Conservation (phyloP, 2,329 filamentous ascomycete genomes). For the Colletotrichum sp. region DNA sequence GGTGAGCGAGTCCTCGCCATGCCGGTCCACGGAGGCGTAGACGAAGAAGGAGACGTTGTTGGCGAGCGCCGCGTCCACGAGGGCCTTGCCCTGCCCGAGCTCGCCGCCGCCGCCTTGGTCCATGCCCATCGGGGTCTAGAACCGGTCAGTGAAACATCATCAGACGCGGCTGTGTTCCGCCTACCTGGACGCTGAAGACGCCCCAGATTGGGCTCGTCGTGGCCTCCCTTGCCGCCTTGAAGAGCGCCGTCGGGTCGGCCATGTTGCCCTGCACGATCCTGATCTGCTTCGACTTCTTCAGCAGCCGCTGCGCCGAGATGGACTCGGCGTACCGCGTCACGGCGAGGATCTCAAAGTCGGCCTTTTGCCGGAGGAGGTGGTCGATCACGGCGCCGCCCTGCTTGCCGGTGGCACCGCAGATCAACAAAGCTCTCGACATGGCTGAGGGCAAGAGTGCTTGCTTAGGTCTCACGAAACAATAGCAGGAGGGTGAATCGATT, state of each 20-base stretch:
- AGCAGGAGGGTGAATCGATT: background rate
- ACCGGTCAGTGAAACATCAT: background rate
- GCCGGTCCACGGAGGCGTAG: constrained; percentile 66
- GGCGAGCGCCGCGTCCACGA: constrained; percentile 61
- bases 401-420: constrained; percentile 42
- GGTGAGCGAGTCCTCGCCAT: constrained; percentile 54
- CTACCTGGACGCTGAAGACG: constrained; percentile 67
- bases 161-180: too few relatives aligned
- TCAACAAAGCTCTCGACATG: constrained; percentile 33
- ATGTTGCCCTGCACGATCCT: constrained; percentile 64
- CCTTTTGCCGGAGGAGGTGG: constrained; percentile 31
- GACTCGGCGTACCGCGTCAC: constrained; percentile 64
- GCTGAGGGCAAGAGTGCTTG: background rate
- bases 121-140: constrained; percentile 23
- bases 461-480: background rate
- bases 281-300: constrained; percentile 49
- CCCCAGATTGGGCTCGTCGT: constrained; percentile 52
- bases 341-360: constrained; percentile 58
- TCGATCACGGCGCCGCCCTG: constrained; percentile 40
- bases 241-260: constrained; percentile 54
- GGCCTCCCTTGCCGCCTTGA: constrained; percentile 42
- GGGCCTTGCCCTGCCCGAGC: constrained; percentile 55
- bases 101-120: constrained; percentile 47
- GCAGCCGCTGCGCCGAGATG: constrained; percentile 52
- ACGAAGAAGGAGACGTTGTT: constrained; percentile 63